phyloP scores from a whole-genome alignment of 1,139 yeast genomes.

The Hemisphaericaspora lyxosophila region DNA sequence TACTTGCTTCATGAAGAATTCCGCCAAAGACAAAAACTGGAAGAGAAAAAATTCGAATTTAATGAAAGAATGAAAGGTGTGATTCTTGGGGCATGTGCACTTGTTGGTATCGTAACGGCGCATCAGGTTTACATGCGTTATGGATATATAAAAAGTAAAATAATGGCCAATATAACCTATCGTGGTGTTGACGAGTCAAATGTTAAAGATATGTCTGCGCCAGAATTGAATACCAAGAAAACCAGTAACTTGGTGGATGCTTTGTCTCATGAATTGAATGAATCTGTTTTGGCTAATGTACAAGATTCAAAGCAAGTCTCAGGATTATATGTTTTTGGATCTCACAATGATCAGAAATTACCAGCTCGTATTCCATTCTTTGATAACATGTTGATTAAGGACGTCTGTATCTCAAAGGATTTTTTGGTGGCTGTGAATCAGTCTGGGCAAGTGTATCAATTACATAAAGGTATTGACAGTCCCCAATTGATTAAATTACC shows the following conservation, averaged over 20 bases:
- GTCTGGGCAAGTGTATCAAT: slow-evolving; percentile 74
- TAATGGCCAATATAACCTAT: slow-evolving; percentile 29
- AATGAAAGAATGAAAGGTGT: slow-evolving; percentile 39
- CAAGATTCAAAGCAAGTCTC: slow-evolving; percentile 26
- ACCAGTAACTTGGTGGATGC: slow-evolving; percentile 25
- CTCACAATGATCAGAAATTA: slow-evolving; percentile 35
- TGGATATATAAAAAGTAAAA: slow-evolving; percentile 25
- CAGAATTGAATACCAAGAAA: slow-evolving; percentile 28
- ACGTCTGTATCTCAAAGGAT: slow-evolving; percentile 52
- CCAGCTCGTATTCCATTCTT: slow-evolving; percentile 67
- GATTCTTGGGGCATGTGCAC: slow-evolving; percentile 28
- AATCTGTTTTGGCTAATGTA: slow-evolving; percentile 22
- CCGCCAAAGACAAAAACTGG: slow-evolving; percentile 21
- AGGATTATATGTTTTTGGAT: slow-evolving; percentile 44
- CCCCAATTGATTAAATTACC: slow-evolving; percentile 36
- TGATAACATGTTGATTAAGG: slow-evolving; percentile 58
- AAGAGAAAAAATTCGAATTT: slow-evolving; percentile 26
- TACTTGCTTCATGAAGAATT: slow-evolving; percentile 30
- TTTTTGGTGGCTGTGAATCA: slow-evolving; percentile 61
- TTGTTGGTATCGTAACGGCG: slow-evolving; percentile 33
- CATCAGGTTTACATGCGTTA: slow-evolving; percentile 47
- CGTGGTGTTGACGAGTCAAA: slow-evolving; percentile 25
- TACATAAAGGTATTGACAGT: slow-evolving; percentile 44
- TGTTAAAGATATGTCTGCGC: slow-evolving; percentile 27
- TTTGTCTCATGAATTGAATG: slow-evolving; percentile 33